These are phyloP conservation scores for Naematelia aurantialba DNA, from an alignment of 768 basidiomycete species.

Conservation along the genomic window DNA sequence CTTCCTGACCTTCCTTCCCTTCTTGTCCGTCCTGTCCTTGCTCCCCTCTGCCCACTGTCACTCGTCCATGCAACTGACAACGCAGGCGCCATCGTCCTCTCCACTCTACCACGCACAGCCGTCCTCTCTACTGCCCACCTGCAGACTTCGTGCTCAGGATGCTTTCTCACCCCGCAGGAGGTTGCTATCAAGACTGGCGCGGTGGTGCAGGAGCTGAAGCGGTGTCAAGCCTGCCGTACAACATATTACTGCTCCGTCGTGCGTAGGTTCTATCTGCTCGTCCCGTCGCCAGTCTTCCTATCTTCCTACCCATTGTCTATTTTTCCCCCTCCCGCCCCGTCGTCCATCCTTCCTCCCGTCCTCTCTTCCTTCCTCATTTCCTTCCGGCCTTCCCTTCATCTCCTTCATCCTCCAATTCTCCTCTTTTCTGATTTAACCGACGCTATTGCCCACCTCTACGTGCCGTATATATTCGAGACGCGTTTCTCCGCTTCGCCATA, in stretches of 20 bases:
- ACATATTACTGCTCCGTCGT: slow-evolving; percentile 75
- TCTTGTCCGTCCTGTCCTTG: no score
- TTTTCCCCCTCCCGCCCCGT: neutral
- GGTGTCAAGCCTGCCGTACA: slow-evolving; percentile 69
- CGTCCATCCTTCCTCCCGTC: slow-evolving; percentile 7
- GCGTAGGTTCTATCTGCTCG: slow-evolving; percentile 40
- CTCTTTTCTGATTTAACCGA: no score
- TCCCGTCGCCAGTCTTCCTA: slow-evolving; percentile 8
- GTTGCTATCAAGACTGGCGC: slow-evolving; percentile 8
- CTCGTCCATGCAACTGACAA: no score
- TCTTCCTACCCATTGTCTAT: neutral
- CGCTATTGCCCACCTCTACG: no score
- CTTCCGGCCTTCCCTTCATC: neutral
- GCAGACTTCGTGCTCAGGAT: slow-evolving; percentile 65
- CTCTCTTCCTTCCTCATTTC: neutral
- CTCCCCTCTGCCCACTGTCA: no score
- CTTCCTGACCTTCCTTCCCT: no score
- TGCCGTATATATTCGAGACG: no score
- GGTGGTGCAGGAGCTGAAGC: slow-evolving; percentile 53
- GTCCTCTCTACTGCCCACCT: slow-evolving; percentile 66
- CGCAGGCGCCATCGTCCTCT: neutral
- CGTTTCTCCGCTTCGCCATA: no score
- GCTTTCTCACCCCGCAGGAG: slow-evolving; percentile 50
- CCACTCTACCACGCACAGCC: slow-evolving; percentile 19
- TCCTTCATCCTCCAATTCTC: neutral